These are phyloP conservation scores for Daldinia grandis DNA, from an alignment of 495 filamentous ascomycete species.

Conservation along the genomic window DNA sequence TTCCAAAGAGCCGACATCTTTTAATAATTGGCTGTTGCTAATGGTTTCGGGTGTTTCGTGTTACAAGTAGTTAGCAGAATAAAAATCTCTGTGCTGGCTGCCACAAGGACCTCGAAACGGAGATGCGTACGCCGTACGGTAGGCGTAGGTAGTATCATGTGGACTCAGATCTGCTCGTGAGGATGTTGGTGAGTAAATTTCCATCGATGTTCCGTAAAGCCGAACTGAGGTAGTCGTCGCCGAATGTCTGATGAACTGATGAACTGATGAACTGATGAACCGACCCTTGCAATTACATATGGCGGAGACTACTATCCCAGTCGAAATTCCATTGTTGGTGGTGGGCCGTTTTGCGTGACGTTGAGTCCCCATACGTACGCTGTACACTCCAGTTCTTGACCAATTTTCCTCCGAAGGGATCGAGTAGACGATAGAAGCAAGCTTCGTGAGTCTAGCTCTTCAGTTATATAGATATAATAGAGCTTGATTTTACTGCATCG, in stretches of 20 bases:
- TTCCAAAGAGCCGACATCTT: background rate
- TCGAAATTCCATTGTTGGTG: constrained; percentile 31
- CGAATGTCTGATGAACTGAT: constrained; percentile 17
- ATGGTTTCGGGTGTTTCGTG: constrained; percentile 27
- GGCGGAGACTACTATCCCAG: constrained; percentile 32
- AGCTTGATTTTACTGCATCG: constrained; percentile 1
- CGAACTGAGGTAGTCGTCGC: constrained; percentile 14
- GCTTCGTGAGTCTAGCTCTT: constrained; percentile 4
- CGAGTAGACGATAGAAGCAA: constrained; percentile 1
- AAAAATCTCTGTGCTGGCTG: constrained; percentile 14
- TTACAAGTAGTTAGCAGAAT: constrained; percentile 9
- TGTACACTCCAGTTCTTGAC: constrained; percentile 2
- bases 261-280: constrained; percentile 14
- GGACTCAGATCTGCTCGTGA: constrained; percentile 8
- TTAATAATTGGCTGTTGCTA: constrained; percentile 1
- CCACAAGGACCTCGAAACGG: constrained; percentile 16
- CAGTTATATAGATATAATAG: background rate
- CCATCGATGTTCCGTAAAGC: constrained; percentile 6
- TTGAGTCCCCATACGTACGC: constrained; percentile 31
- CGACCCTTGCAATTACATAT: constrained; percentile 33
- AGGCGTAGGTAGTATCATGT: constrained; percentile 5
- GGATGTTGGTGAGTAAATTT: constrained; percentile 6
- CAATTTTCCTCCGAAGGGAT: constrained; percentile 4
- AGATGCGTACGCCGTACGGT: too few species aligned
- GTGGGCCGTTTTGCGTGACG: constrained; percentile 36